These are phyloP conservation scores for Fusarium paranaense DNA, from an alignment of 2,329 filamentous ascomycete species.

Conservation along the genomic window DNA sequence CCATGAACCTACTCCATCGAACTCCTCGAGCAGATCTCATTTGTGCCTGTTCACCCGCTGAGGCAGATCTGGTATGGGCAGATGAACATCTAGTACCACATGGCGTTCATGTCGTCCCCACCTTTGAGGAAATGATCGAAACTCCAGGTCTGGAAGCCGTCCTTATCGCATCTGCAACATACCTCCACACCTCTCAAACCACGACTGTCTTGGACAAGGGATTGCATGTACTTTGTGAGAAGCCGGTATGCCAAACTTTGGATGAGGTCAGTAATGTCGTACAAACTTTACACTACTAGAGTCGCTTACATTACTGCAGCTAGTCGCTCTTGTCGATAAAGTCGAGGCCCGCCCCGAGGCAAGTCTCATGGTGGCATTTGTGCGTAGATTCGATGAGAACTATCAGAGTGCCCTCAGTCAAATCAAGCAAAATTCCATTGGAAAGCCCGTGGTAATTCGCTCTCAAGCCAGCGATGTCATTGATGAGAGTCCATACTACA, in stretches of 20 bases:
- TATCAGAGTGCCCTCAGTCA: background rate
- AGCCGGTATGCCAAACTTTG: conserved; percentile 4
- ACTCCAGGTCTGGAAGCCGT: conserved; percentile 6
- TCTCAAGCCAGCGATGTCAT: conserved; percentile 1
- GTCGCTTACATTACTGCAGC: background rate
- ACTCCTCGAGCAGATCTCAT: conserved; percentile 1
- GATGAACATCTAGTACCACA: background rate
- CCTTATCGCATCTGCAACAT: conserved; percentile 6
- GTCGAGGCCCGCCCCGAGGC: background rate
- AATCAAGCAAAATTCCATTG: conserved; percentile 3
- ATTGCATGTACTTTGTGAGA: conserved; percentile 7
- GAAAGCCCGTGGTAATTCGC: conserved; percentile 3
- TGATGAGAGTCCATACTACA: background rate
- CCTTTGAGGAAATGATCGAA: conserved; percentile 10
- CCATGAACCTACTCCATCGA: conserved; percentile 3
- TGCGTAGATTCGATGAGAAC: conserved; percentile 13
- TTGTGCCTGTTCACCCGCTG: conserved; percentile 1
- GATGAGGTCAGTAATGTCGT: background rate
- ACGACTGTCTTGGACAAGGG: conserved; percentile 1
- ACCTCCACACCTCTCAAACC: background rate
- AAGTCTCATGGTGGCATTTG: conserved; percentile 7
- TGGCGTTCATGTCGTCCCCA: background rate
- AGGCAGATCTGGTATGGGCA: conserved; percentile 4
- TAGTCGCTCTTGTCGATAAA: background rate
- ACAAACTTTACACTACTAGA: background rate